A percentile compares a stretch with the other conserved stretches of the same genome.
Conservation (phyloP, 371 early-diverging fungal species). For the Rhizopus arrhizus region DNA sequence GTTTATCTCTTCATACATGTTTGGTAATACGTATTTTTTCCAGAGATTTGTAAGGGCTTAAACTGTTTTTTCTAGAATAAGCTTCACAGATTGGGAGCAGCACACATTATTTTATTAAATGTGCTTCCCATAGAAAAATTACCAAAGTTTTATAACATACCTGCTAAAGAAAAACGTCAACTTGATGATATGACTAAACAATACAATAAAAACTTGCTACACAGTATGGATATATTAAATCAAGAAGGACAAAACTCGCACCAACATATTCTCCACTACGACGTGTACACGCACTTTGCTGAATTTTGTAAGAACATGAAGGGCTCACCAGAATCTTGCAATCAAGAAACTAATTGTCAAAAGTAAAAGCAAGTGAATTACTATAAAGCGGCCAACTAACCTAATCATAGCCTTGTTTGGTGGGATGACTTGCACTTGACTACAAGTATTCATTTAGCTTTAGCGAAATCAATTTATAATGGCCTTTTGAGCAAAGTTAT, state of each 20-base stretch:
- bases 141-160: slow-evolving; percentile 9
- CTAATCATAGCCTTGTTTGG: slow-evolving; percentile 16
- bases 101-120: slow-evolving; percentile 13
- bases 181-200: slow-evolving; percentile 4
- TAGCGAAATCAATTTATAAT: slow-evolving; percentile 13
- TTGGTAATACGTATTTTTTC: not conserved
- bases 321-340: slow-evolving; percentile 4
- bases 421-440: slow-evolving; percentile 24
- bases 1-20: not conserved
- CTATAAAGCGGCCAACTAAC: not conserved
- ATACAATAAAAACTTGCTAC: slow-evolving; percentile 13
- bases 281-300: slow-evolving; percentile 6
- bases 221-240: not conserved
- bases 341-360: slow-evolving; percentile 2
- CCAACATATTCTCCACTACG: slow-evolving; percentile 4
- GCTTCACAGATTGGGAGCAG: slow-evolving; percentile 7
- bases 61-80: slow-evolving; percentile 3
- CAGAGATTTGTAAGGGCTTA: not conserved
- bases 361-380: slow-evolving; percentile 9
- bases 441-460: slow-evolving; percentile 8
- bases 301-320: not conserved
- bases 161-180: not conserved
- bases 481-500: not conserved
- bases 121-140: slow-evolving; percentile 15
- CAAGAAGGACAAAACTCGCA: not conserved